These are phyloP conservation scores for Stephania yunnanensis DNA, from an alignment of 164 flowering plant species.

Conservation along the genomic window DNA sequence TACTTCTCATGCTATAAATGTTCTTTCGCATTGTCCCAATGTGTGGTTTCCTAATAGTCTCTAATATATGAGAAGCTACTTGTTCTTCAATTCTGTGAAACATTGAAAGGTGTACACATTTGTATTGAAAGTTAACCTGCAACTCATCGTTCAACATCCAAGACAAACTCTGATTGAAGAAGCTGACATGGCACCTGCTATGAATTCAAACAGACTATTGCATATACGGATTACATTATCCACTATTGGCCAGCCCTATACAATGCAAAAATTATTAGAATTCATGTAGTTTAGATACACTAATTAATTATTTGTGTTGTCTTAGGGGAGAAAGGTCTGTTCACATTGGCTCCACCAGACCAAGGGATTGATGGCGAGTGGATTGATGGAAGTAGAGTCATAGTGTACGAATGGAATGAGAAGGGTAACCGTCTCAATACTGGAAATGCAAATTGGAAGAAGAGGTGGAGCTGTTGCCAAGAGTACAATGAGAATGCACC, in stretches of 20 bases:
- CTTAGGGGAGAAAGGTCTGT: slow-evolving; percentile 59
- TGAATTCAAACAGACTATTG: neutral
- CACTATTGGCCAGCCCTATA: neutral
- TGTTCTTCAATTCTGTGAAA: too few species aligned
- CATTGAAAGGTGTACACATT: too few species aligned
- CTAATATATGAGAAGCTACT: too few species aligned
- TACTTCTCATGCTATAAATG: too few species aligned
- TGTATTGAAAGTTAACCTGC: too few species aligned
- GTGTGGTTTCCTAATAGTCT: too few species aligned
- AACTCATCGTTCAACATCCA: too few species aligned
- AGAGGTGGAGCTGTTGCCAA: slow-evolving; percentile 69
- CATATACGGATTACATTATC: neutral
- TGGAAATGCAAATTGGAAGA: slow-evolving; percentile 60
- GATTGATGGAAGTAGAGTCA: slow-evolving; percentile 61
- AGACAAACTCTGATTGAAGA: too few species aligned
- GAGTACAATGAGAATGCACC: slow-evolving; percentile 60
- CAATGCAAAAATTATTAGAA: neutral
- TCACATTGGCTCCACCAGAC: slow-evolving; percentile 68
- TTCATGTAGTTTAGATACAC: neutral
- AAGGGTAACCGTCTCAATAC: slow-evolving; percentile 55
- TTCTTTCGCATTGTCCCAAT: too few species aligned
- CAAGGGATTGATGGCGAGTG: slow-evolving; percentile 82
- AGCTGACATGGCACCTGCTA: too few species aligned
- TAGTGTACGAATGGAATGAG: slow-evolving; percentile 71
- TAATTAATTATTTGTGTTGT: neutral